phyloP scores from a whole-genome alignment of 1,284 basidiomycete genomes.

The Ceratorhiza oryzae-sativae region DNA sequence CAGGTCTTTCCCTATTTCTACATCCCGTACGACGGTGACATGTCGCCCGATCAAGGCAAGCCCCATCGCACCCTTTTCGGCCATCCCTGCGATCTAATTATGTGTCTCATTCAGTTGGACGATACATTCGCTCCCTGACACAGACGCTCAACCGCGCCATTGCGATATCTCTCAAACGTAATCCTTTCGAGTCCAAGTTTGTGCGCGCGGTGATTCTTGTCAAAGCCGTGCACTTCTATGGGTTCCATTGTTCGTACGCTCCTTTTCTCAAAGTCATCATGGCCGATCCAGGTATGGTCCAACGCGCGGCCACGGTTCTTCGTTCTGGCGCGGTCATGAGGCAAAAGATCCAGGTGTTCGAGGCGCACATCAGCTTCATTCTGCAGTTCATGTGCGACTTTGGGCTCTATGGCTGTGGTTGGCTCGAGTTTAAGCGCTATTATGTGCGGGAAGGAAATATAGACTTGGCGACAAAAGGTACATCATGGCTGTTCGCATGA shows the following conservation, averaged over 20 bases:
- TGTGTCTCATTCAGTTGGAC: slow-evolving; percentile 60
- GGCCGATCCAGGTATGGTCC: slow-evolving; percentile 72
- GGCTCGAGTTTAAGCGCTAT: slow-evolving; percentile 68
- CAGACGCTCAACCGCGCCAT: slow-evolving; percentile 80
- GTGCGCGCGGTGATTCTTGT: slow-evolving; percentile 81
- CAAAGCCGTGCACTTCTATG: slow-evolving; percentile 96
- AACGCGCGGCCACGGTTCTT: slow-evolving; percentile 75
- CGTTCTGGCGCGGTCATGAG: slow-evolving; percentile 83
- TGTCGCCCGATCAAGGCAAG: slow-evolving; percentile 61
- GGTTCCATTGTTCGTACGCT: slow-evolving; percentile 84
- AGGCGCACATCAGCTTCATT: slow-evolving; percentile 88
- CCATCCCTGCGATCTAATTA: not conserved
- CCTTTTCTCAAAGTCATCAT: slow-evolving; percentile 92
- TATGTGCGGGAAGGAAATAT: slow-evolving; percentile 59
- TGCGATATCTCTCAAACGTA: slow-evolving; percentile 71
- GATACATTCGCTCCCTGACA: slow-evolving; percentile 70
- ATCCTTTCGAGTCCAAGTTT: slow-evolving; percentile 65
- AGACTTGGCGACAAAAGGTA: slow-evolving; percentile 45
- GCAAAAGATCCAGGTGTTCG: slow-evolving; percentile 79
- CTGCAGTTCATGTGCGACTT: slow-evolving; percentile 97
- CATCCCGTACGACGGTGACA: slow-evolving; percentile 68
- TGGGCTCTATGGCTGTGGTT: slow-evolving; percentile 93
- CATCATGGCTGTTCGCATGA: not conserved
- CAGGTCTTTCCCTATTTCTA: slow-evolving; percentile 86
- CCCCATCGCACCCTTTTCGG: not conserved